Conservation (phyloP, 108 stramenopile species). For the Nitzschia sp. region DNA sequence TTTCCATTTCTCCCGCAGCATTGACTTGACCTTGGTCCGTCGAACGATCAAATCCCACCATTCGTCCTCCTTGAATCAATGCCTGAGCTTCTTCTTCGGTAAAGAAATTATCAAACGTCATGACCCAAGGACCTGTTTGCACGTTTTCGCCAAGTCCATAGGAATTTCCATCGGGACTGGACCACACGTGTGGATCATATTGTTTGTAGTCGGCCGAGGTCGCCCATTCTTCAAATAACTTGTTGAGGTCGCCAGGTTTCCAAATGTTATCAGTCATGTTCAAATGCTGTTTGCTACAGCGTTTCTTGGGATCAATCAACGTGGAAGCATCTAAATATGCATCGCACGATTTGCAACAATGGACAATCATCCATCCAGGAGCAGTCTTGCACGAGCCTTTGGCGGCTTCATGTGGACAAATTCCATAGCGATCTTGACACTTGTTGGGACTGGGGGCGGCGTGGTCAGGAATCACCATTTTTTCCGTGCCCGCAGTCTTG, state of each 20-base stretch:
- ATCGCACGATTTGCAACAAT: conserved; percentile 65
- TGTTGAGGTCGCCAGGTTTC: conserved; percentile 67
- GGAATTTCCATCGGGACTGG: conserved; percentile 22
- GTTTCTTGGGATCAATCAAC: conserved; percentile 50
- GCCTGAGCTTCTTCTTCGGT: conserved; percentile 57
- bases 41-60: conserved; percentile 48
- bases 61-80: conserved; percentile 49
- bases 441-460: conserved; percentile 45
- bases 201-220: conserved; percentile 42
- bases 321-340: conserved; percentile 45
- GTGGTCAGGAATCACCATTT: conserved; percentile 44
- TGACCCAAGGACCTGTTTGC: conserved; percentile 64
- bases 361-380: conserved; percentile 72
- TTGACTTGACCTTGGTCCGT: conserved; percentile 52
- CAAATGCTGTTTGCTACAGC: conserved; percentile 52
- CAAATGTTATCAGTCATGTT: conserved; percentile 59
- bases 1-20: conserved; percentile 40
- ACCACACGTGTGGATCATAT: conserved; percentile 26
- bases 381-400: conserved; percentile 39
- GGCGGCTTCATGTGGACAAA: conserved; percentile 35
- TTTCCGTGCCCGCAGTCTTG: conserved; percentile 24
- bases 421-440: conserved; percentile 57
- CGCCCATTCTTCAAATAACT: conserved; percentile 52
- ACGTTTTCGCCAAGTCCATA: conserved; percentile 27
- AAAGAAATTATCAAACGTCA: conserved; percentile 81